Base-by-base conservation (phyloP, 192 early-diverging fungal species). In the Powellomyces hirtus region DNA sequence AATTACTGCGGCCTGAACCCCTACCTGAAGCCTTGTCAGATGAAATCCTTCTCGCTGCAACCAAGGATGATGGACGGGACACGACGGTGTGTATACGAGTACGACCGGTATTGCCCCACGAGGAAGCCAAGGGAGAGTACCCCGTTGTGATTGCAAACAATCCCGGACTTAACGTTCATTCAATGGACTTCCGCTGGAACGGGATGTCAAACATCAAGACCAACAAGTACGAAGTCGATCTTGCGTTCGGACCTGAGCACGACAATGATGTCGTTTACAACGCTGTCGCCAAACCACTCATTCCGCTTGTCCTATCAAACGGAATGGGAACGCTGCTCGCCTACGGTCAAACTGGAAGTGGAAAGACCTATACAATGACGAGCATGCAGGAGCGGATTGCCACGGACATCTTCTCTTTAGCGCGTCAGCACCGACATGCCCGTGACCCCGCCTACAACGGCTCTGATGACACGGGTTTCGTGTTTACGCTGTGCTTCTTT, bases 271-370 rank as follows among this genome's bases (percentile, higher is more conserved):
- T 34, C 55, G 71, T 81, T 2, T 81, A 78, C 51, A 18, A 61
- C 29, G 56, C 20, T 5, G 59, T 74, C 14, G 66, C 55, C 6
- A 3, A 50, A 31, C 49, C 36, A 13, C 46, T 81, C 44, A 70
- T 81, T 29, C 49, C 57, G 3, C 51, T 75, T 18, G 75, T 66
- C 26, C 72, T 81, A 13, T 72, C 68, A 1, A 75, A 75, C 27
- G 77, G 76, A 31, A 24, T 81, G 27, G 73, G 68, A 24, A 66
- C 74, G 31, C 26, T 81, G 11, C 69, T 85, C 44, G 79, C 79
- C 11, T 80, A 79, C 69, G 84, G 84, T 2, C 83, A 86, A 69
- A 86, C 83, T 4, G 83, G 81, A 29, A 64, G 60, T 42, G 83
- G 82, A 40, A 83, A 86, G 75, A 86, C 83, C 5, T 68, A 50